Percentiles rank a stretch among this genome's conserved stretches.
Conservation (phyloP, 2,329 filamentous ascomycete genomes). For the Xenosphaeropsis pyriputrescens region DNA sequence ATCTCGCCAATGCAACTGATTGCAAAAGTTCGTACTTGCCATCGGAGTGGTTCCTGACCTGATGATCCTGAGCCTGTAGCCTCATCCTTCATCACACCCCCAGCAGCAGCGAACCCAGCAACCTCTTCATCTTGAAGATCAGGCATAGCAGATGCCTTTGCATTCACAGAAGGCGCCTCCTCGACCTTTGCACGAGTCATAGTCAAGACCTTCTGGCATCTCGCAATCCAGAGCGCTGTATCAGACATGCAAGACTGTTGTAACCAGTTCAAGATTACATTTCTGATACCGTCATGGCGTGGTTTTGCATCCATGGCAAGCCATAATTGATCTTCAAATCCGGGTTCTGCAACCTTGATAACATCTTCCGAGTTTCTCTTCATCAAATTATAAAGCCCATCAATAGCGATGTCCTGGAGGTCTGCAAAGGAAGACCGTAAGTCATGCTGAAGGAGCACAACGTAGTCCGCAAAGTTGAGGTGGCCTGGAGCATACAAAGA, state of each 20-base stretch:
- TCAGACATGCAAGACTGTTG: constrained; percentile 74
- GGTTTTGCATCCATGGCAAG: constrained; percentile 68
- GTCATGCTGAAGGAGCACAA: constrained; percentile 66
- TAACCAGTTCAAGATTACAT: constrained; percentile 85
- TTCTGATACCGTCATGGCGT: constrained; percentile 64
- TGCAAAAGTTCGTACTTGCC: constrained; percentile 91
- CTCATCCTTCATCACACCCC: constrained; percentile 42
- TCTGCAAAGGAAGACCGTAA: constrained; percentile 54
- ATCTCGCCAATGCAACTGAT: constrained; percentile 81
- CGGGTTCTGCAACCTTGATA: constrained; percentile 56
- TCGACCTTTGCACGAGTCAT: constrained; percentile 63
- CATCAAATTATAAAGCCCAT: constrained; percentile 90
- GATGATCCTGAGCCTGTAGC: constrained; percentile 33
- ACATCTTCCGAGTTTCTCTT: constrained; percentile 79
- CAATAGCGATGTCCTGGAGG: constrained; percentile 67
- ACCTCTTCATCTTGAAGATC: constrained; percentile 94
- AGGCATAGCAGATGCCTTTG: constrained; percentile 38
- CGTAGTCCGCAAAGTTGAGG: constrained; percentile 73
- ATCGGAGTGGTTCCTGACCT: constrained; percentile 78
- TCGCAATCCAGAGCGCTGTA: constrained; percentile 72
- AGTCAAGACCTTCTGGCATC: constrained; percentile 77
- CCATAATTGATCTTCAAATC: constrained; percentile 87
- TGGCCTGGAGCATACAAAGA: constrained; percentile 83
- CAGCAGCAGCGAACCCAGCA: constrained; percentile 75
- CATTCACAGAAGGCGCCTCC: constrained; percentile 26